Conservation (phyloP, 768 basidiomycete genomes). For the Mycena alexandri region DNA sequence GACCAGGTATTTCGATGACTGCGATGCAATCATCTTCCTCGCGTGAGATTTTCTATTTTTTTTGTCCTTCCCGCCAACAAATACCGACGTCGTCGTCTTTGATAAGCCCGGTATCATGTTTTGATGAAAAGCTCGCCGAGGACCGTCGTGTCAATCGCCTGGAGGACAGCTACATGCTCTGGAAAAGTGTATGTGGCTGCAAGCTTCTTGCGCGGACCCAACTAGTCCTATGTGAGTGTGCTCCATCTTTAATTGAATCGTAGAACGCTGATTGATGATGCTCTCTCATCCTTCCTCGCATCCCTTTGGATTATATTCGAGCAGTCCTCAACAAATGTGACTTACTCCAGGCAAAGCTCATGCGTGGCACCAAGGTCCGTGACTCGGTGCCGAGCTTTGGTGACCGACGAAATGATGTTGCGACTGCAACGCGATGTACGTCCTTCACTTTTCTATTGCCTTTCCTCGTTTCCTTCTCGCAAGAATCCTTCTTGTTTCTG, state of each 20-base stretch:
- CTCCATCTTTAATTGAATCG: constrained; percentile 12
- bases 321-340: constrained; percentile 78
- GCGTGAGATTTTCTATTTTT: constrained; percentile 56
- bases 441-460: constrained; percentile 29
- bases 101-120: constrained; percentile 72
- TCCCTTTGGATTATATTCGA: neutral
- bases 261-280: neutral
- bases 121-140: constrained; percentile 84
- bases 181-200: constrained; percentile 80
- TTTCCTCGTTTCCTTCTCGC: constrained; percentile 20
- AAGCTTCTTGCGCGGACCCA: constrained; percentile 73
- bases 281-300: constrained; percentile 1
- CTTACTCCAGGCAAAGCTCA: constrained; percentile 78
- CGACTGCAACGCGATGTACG: constrained; percentile 80
- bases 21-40: constrained; percentile 87
- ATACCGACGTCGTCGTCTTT: constrained; percentile 21
- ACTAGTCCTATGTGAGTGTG: constrained; percentile 59
- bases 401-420: constrained; percentile 76
- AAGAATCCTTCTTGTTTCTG: neutral
- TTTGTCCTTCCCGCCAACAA: constrained; percentile 4
- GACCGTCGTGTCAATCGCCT: constrained; percentile 77
- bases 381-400: constrained; percentile 82
- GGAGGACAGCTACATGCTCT: constrained; percentile 82
- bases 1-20: constrained; percentile 69
- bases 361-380: constrained; percentile 72